Conservation (phyloP, 495 filamentous ascomycete species). For the Hypoxylon lenormandii region DNA sequence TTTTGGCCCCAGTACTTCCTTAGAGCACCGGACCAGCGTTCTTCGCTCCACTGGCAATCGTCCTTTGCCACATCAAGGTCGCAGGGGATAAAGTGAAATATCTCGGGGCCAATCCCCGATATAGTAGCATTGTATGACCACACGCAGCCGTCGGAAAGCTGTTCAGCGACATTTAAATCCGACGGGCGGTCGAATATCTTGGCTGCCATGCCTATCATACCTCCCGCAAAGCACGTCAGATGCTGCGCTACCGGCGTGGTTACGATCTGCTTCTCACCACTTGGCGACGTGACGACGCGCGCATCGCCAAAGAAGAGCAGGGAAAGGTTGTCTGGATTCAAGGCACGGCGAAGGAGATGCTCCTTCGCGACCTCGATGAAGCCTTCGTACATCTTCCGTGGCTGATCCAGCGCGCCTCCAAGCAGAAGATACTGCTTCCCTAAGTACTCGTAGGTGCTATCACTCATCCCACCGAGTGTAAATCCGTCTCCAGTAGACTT, state of each 20-base stretch:
- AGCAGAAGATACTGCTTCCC: conserved; percentile 76
- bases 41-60: conserved; percentile 51
- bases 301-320: conserved; percentile 72
- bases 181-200: conserved; percentile 75
- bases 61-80: conserved; percentile 52
- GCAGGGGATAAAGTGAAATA: conserved; percentile 71
- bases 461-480: conserved; percentile 79
- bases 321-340: conserved; percentile 69
- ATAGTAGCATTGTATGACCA: conserved; percentile 80
- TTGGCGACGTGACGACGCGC: conserved; percentile 44
- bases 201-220: conserved; percentile 85
- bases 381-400: conserved; percentile 78
- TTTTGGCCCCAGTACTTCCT: conserved; percentile 50
- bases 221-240: conserved; percentile 79
- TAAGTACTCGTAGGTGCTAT: conserved; percentile 87
- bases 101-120: conserved; percentile 84
- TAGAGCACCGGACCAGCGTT: conserved; percentile 47
- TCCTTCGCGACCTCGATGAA: conserved; percentile 76
- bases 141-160: conserved; percentile 87
- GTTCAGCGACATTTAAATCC: conserved; percentile 77
- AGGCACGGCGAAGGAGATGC: conserved; percentile 73
- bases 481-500: conserved; percentile 57
- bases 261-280: conserved; percentile 32
- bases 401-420: conserved; percentile 79
- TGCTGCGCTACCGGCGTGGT: conserved; percentile 56